Evolutionary conservation across 257 asterid species (phyloP).

Genomic region (Thymus mandschuricus): DNA sequence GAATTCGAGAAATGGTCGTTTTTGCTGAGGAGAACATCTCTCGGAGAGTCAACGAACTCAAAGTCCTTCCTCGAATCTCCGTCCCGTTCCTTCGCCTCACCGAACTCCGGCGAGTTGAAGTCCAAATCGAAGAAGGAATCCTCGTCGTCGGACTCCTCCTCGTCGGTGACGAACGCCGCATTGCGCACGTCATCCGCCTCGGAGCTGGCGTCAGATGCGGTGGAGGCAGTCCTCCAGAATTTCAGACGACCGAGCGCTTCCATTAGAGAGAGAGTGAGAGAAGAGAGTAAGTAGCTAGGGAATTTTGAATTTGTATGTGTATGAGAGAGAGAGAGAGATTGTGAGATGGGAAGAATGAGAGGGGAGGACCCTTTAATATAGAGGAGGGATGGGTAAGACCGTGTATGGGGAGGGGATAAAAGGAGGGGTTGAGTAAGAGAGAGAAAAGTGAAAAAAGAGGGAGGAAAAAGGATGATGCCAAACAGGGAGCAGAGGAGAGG

Average conservation of each 20-base stretch:
- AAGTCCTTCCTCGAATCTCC: slow-evolving; percentile 32
- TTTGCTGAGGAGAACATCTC: slow-evolving; percentile 44
- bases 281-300: background rate
- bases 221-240: slow-evolving; percentile 54
- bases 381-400: slow-evolving; percentile 33
- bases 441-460: slow-evolving; percentile 35
- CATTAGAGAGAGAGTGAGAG: slow-evolving; percentile 42
- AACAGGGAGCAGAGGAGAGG: slow-evolving; percentile 35
- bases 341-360: background rate
- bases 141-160: slow-evolving; percentile 51
- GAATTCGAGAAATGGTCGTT: slow-evolving; percentile 38
- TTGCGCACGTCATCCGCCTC: slow-evolving; percentile 35
- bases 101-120: slow-evolving; percentile 43
- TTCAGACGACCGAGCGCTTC: slow-evolving; percentile 63
- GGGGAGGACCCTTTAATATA: slow-evolving; percentile 30
- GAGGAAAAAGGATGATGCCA: slow-evolving; percentile 37
- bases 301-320: slow-evolving; percentile 3
- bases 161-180: slow-evolving; percentile 34
- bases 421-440: slow-evolving; percentile 30
- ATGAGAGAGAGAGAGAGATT: slow-evolving; percentile 13
- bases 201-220: slow-evolving; percentile 42
- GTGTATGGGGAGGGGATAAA: slow-evolving; percentile 37
- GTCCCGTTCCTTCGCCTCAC: slow-evolving; percentile 1
- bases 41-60: slow-evolving; percentile 49
- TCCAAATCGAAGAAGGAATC: slow-evolving; percentile 81